A percentile compares a stretch with the other conserved stretches of the same genome.
Evolutionary conservation across 495 filamentous ascomycete genomes (phyloP).

Genomic region (Rusavskia elegans): DNA sequence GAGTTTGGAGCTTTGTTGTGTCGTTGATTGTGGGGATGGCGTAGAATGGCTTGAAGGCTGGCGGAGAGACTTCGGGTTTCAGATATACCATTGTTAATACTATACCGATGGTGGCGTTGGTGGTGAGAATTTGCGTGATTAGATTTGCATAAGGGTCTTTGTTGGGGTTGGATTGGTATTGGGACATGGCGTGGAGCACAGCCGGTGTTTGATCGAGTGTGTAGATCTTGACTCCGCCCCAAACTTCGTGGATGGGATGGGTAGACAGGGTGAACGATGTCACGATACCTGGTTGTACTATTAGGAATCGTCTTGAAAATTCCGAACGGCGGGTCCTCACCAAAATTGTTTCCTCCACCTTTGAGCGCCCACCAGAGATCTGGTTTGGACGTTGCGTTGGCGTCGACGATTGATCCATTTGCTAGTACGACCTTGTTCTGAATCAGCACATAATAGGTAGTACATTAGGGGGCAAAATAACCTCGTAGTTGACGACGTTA

Average conservation of each 20-base stretch:
- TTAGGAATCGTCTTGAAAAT: neutral
- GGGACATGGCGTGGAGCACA: conserved; percentile 18
- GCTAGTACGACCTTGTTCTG: conserved; percentile 19
- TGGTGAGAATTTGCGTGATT: conserved; percentile 26
- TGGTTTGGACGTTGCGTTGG: conserved; percentile 16
- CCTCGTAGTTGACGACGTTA: conserved; percentile 28
- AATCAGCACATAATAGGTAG: neutral
- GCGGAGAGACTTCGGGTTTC: conserved; percentile 20
- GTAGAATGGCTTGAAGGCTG: conserved; percentile 26
- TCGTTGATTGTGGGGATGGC: conserved; percentile 21
- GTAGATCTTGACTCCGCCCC: conserved; percentile 26
- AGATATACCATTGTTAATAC: conserved; percentile 23
- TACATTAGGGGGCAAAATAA: conserved; percentile 5
- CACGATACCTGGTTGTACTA: conserved; percentile 18
- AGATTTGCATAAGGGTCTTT: conserved; percentile 28
- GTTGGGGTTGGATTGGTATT: conserved; percentile 19
- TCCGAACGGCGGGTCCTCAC: conserved; percentile 6
- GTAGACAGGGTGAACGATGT: conserved; percentile 31
- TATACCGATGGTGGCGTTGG: conserved; percentile 17
- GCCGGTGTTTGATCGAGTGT: conserved; percentile 13
- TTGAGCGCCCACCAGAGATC: conserved; percentile 27
- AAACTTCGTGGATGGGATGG: conserved; percentile 30
- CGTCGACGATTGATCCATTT: conserved; percentile 17
- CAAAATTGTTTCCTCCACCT: conserved; percentile 27
- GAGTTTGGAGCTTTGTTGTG: conserved; percentile 21